Base-by-base conservation (phyloP, 73 alveolate species). In the Blepharisma japonicum region DNA sequence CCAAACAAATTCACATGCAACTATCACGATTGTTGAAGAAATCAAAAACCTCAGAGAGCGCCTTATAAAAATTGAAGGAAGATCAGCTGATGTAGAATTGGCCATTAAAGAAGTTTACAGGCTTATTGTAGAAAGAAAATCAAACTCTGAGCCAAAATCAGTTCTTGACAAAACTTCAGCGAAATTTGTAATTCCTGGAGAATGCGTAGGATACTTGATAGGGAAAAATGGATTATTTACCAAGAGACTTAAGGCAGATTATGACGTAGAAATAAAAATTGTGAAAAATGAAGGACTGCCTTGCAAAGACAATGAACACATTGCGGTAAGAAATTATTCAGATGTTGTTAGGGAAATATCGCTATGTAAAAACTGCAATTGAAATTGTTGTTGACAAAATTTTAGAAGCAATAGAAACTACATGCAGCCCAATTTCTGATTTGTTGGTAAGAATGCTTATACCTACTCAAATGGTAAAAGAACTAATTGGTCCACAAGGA, bases 401-500 rank as follows among this genome's bases (percentile, higher is more conserved):
- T 25, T 2, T 61, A n/a, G 74, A 25, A 11, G 46, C 46, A 14
- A 14, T 61, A 11, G 74, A 25, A 4, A 61, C 11, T 25, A 20
- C 74, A 14, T 11, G 67, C 23, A 32, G 42, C 47, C n/a, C 18
- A 25, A 25, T 39, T 25, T 61, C 47, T 14, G 74, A 61, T n/a
- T 39, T 9, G 46, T 2, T 39, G 47, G 14, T 61, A 61, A 61
- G 23, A 25, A 61, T 61, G 50, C 46, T 61, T 14, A 61, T 61
- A n/a, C 23, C 23, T 8, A 20, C 49, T 25, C 14, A 14, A 14
- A n/a, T 14, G 18, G 74, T 61, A 9, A 61, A 61, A 61, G 74
- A 61, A 39, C 74, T 61, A 3, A 61, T 61, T 39, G 74, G 74
- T 5, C 74, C 74, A 20, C 74, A 61, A 61, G 74, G 74, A 9